Evolutionary conservation across 192 early-diverging fungal species (phyloP).

Genomic region (Umbelopsis isabellina): DNA sequence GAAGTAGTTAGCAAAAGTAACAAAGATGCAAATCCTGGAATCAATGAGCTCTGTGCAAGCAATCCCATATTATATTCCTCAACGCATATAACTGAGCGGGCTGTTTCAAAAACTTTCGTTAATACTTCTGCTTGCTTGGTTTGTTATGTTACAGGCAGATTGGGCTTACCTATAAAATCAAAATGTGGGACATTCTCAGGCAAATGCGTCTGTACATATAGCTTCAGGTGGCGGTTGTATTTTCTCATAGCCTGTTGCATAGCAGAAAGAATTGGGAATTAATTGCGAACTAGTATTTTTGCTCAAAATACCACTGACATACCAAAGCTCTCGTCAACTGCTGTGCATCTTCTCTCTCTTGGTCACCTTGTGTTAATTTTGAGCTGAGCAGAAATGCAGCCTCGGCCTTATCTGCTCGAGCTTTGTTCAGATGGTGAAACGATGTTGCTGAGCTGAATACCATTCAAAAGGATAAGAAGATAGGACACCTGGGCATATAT

Average conservation of each 20-base stretch:
- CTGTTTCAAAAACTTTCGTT: not conserved
- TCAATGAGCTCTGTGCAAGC: conserved; percentile 68
- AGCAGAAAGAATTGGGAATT: too few species aligned
- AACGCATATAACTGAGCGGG: conserved; percentile 72
- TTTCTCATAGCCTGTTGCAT: conserved; percentile 58
- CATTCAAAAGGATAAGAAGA: not conserved
- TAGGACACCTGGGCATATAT: too few species aligned
- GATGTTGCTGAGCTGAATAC: conserved; percentile 53
- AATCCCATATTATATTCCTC: conserved; percentile 75
- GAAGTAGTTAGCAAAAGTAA: conserved; percentile 68
- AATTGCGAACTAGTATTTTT: not conserved
- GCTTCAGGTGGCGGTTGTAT: conserved; percentile 51
- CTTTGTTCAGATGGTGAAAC: conserved; percentile 56
- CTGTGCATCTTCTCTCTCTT: conserved; percentile 66
- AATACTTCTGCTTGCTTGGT: too few species aligned
- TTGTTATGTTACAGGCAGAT: not conserved
- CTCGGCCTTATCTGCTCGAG: conserved; percentile 51
- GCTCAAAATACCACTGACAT: not conserved
- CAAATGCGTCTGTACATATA: conserved; percentile 66
- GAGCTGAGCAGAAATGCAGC: conserved; percentile 68
- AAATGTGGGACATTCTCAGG: conserved; percentile 76
- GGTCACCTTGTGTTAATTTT: conserved; percentile 46
- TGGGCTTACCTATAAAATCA: conserved; percentile 49
- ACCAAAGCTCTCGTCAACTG: conserved; percentile 71
- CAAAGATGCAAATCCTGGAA: conserved; percentile 73